These are phyloP conservation scores for Aspergillus novoparasiticus DNA, from an alignment of 2,329 filamentous ascomycete genomes.

Conservation along the genomic window DNA sequence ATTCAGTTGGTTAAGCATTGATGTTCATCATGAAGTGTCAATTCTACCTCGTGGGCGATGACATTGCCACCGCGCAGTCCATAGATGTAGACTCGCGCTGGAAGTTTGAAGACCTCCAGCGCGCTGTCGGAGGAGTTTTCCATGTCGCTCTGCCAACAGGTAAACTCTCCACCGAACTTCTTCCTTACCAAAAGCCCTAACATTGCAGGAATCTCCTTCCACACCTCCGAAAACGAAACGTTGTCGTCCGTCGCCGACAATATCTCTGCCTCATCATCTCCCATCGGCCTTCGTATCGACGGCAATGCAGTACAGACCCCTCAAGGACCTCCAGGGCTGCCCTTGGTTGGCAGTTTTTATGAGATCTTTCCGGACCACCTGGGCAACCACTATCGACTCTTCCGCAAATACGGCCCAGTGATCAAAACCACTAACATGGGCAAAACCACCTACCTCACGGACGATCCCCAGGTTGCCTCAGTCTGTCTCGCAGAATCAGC, in stretches of 20 bases:
- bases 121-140: conserved; percentile 53
- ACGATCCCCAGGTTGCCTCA: conserved; percentile 50
- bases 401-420: conserved; percentile 53
- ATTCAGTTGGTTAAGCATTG: background rate
- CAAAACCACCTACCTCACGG: conserved; percentile 51
- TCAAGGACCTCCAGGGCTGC: conserved; percentile 24
- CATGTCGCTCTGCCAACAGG: conserved; percentile 50
- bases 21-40: conserved; percentile 8
- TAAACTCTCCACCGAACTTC: conserved; percentile 18
- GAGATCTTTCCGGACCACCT: conserved; percentile 59
- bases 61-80: conserved; percentile 47
- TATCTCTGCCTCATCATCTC: background rate
- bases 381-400: conserved; percentile 57
- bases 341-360: conserved; percentile 53
- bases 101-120: conserved; percentile 60
- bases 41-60: conserved; percentile 24
- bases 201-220: conserved; percentile 16
- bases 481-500: conserved; percentile 51
- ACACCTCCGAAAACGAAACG: conserved; percentile 5
- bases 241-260: conserved; percentile 12
- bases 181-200: background rate
- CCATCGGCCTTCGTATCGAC: conserved; percentile 26
- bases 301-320: conserved; percentile 25
- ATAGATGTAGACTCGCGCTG: conserved; percentile 48
- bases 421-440: conserved; percentile 57